A percentile compares a stretch with the other conserved stretches of the same genome.
Conservation (phyloP, 805 yeast genomes). For the Wickerhamia fluorescens region DNA sequence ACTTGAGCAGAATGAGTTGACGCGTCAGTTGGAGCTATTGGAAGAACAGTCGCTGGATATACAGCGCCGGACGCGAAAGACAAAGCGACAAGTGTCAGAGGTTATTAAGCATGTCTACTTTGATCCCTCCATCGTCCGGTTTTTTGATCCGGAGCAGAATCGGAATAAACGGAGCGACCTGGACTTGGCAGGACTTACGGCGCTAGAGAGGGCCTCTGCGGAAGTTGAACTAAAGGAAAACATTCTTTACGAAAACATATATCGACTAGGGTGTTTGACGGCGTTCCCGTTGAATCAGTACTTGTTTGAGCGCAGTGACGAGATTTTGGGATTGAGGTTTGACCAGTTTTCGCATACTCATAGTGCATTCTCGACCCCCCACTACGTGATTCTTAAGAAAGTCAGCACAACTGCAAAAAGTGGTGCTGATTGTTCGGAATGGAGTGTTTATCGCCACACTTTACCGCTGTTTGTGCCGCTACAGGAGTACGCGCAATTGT, state of each 20-base stretch:
- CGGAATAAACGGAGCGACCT: too few species aligned
- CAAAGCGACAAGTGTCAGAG: not conserved
- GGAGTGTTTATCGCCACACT: slow-evolving; percentile 32
- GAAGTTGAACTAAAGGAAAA: slow-evolving; percentile 16
- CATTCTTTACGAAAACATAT: slow-evolving; percentile 40
- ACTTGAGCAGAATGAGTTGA: slow-evolving; percentile 6
- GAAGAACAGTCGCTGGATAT: too few species aligned
- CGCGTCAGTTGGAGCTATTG: slow-evolving; percentile 7
- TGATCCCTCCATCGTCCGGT: slow-evolving; percentile 21
- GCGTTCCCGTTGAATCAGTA: slow-evolving; percentile 42
- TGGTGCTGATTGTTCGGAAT: too few species aligned
- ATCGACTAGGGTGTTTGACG: slow-evolving; percentile 43
- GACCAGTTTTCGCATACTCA: slow-evolving; percentile 30
- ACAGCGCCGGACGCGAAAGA: too few species aligned
- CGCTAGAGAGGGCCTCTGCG: slow-evolving; percentile 1
- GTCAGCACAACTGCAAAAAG: too few species aligned
- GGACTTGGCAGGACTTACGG: too few species aligned
- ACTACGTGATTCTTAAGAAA: slow-evolving; percentile 38
- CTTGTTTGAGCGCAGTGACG: slow-evolving; percentile 19
- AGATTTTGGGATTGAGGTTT: slow-evolving; percentile 43
- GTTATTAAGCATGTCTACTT: slow-evolving; percentile 21
- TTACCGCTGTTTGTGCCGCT: slow-evolving; percentile 27
- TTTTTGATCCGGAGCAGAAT: too few species aligned
- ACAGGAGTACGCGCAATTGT: slow-evolving; percentile 7
- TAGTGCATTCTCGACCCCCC: slow-evolving; percentile 30